phyloP scores from a whole-genome alignment of 352 stramenopile genomes.

The Pythium pyrilobum region DNA sequence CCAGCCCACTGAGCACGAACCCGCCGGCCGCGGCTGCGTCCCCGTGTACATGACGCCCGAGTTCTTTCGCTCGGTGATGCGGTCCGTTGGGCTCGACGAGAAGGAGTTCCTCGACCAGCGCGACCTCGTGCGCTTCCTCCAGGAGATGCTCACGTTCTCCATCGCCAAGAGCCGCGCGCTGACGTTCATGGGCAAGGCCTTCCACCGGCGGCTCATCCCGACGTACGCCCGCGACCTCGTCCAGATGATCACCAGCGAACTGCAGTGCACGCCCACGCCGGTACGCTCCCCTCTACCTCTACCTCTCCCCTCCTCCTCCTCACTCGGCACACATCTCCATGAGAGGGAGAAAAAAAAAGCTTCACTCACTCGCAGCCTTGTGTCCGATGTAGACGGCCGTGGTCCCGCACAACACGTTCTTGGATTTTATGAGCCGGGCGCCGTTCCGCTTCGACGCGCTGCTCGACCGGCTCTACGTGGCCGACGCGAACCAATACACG shows the following conservation, averaged over 20 bases:
- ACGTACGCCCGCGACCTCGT: conserved; percentile 47
- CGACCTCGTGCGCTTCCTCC: conserved; percentile 39
- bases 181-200: conserved; percentile 56
- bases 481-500: conserved; percentile 28
- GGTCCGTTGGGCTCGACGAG: conserved; percentile 12
- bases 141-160: conserved; percentile 49
- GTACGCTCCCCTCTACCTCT: too few relatives aligned
- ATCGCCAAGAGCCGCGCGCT: conserved; percentile 45
- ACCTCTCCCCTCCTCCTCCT: too few relatives aligned
- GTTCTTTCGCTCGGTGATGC: conserved; percentile 26
- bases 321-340: too few relatives aligned
- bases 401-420: conserved; percentile 40
- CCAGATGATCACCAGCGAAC: conserved; percentile 32
- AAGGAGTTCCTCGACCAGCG: conserved; percentile 27
- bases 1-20: neutral
- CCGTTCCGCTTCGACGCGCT: conserved; percentile 47
- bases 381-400: neutral
- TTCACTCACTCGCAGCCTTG: too few relatives aligned
- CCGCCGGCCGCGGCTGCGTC: neutral
- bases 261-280: conserved; percentile 23
- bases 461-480: conserved; percentile 35
- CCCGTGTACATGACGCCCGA: conserved; percentile 32
- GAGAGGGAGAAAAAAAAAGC: too few relatives aligned
- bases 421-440: conserved; percentile 43
- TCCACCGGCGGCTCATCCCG: conserved; percentile 45